These are phyloP conservation scores for Blastobotrys raffinosifermentans DNA, from an alignment of 1,139 yeast species.

Conservation along the genomic window DNA sequence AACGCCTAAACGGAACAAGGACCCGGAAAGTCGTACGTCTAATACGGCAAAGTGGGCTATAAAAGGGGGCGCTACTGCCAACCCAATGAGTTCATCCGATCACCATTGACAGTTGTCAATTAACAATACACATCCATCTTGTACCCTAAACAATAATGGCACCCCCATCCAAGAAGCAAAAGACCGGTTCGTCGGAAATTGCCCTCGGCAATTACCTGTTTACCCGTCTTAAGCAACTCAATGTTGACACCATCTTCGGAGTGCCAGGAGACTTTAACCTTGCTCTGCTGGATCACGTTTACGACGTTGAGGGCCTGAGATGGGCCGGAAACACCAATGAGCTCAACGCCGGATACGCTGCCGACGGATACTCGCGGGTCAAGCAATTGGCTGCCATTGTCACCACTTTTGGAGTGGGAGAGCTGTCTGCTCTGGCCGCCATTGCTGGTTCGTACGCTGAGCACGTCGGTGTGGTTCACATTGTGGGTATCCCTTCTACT, in stretches of 20 bases:
- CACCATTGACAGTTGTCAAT: too few species aligned
- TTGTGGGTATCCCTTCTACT: conserved; percentile 59
- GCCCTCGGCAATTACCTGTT: conserved; percentile 49
- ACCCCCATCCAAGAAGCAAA: conserved; percentile 10
- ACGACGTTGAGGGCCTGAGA: conserved; percentile 38
- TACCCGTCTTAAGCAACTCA: conserved; percentile 43
- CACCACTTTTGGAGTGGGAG: conserved; percentile 73
- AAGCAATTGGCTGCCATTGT: conserved; percentile 52
- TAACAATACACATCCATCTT: too few species aligned
- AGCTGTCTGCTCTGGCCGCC: conserved; percentile 61
- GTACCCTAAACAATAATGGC: too few species aligned
- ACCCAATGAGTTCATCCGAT: too few species aligned
- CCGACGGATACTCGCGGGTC: conserved; percentile 63
- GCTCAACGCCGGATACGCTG: conserved; percentile 53
- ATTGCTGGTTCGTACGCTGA: conserved; percentile 65
- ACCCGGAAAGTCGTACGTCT: too few species aligned
- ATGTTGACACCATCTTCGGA: conserved; percentile 44
- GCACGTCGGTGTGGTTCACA: conserved; percentile 55
- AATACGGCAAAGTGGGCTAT: too few species aligned
- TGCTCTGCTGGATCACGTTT: conserved; percentile 52
- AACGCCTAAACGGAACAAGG: too few species aligned
- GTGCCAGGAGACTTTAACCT: conserved; percentile 76
- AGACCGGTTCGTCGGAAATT: conserved; percentile 14
- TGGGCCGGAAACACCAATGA: conserved; percentile 46
- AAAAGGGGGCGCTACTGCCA: too few species aligned